phyloP scores from a whole-genome alignment of 73 alveolate species.

The Paramecium sonneborni region DNA sequence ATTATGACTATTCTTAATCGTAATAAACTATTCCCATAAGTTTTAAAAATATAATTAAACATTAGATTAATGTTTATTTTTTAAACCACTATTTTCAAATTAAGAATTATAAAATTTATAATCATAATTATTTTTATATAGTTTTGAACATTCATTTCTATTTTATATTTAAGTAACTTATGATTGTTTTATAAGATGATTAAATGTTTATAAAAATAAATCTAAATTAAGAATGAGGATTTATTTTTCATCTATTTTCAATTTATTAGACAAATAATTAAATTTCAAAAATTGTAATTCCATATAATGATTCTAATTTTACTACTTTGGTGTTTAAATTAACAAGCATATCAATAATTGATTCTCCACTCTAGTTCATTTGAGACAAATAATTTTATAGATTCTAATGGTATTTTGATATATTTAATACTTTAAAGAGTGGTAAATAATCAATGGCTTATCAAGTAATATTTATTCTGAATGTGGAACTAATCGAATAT shows the following conservation, averaged over 20 bases:
- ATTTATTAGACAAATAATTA: no score
- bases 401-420: not conserved
- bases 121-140: not conserved
- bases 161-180: no score
- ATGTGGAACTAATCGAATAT: not conserved
- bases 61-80: not conserved
- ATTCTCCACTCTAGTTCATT: no score
- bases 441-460: not conserved
- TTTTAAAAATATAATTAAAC: not conserved
- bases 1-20: not conserved
- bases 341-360: no score
- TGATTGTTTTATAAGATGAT: no score
- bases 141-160: no score
- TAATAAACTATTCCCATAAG: not conserved
- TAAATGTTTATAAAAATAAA: no score
- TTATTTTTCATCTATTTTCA: no score
- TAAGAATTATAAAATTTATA: not conserved
- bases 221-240: no score
- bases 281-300: no score
- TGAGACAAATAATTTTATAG: no score
- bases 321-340: not conserved
- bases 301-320: not conserved
- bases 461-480: not conserved
- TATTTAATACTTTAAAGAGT: not conserved
- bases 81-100: not conserved